Evolutionary conservation across 495 filamentous ascomycete species (phyloP).

Genomic region (Symbiotaphrina buchneri): DNA sequence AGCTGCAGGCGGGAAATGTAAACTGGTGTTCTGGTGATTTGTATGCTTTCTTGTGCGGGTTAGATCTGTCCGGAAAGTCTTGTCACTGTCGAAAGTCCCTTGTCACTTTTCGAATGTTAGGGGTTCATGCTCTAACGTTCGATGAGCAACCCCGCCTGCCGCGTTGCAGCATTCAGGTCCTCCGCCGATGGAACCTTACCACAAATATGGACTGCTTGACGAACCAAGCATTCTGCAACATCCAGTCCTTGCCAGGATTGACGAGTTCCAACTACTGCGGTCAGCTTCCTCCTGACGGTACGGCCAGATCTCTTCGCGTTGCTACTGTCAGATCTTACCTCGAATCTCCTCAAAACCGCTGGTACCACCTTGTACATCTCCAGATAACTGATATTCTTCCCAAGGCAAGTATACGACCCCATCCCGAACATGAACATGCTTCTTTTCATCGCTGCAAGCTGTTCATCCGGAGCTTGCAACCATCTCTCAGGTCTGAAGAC

Average conservation of each 20-base stretch:
- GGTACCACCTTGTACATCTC: constrained; percentile 13
- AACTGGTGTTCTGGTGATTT: too few relatives aligned
- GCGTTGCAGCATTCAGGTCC: too few relatives aligned
- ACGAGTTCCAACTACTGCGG: constrained; percentile 1
- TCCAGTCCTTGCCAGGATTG: constrained; percentile 2
- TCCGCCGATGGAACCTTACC: too few relatives aligned
- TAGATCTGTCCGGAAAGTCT: too few relatives aligned
- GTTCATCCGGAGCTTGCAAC: constrained; percentile 16
- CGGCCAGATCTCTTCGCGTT: too few relatives aligned
- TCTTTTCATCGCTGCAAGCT: constrained; percentile 14
- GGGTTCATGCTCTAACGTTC: too few relatives aligned
- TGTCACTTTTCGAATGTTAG: too few relatives aligned
- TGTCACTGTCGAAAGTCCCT: too few relatives aligned
- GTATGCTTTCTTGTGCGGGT: too few relatives aligned
- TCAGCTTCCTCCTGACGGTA: too few relatives aligned
- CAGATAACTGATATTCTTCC: constrained; percentile 10
- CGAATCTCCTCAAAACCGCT: constrained; percentile 6
- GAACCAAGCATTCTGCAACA: constrained; percentile 4
- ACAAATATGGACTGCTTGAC: constrained; percentile 3
- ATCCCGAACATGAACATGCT: constrained; percentile 13
- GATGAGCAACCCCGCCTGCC: too few relatives aligned
- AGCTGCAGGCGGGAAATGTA: too few relatives aligned
- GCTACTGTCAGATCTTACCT: constrained; percentile 6
- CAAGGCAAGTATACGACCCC: constrained; percentile 10
- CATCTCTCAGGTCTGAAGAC: constrained; percentile 28